These are phyloP conservation scores for Acer negundo DNA, from an alignment of 345 rosid species.

Conservation along the genomic window DNA sequence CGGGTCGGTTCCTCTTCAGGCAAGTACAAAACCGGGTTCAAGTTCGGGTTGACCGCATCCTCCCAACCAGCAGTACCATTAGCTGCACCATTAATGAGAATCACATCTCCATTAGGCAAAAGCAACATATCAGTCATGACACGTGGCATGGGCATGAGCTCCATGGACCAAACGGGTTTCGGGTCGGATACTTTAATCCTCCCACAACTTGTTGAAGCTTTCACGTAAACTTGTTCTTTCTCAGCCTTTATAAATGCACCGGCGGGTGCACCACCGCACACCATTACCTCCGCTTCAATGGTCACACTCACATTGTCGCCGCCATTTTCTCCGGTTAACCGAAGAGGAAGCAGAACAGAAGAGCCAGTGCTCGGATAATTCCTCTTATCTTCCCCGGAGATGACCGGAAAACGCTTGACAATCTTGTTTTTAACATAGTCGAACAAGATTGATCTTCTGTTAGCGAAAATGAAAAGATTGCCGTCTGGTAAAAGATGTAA, in stretches of 20 bases:
- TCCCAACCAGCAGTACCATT: slow-evolving; percentile 94
- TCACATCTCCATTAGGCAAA: slow-evolving; percentile 58
- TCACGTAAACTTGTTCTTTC: slow-evolving; percentile 38
- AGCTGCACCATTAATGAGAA: slow-evolving; percentile 69
- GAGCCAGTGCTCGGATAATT: slow-evolving; percentile 87
- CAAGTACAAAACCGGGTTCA: slow-evolving; percentile 64
- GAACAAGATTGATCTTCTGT: slow-evolving; percentile 58
- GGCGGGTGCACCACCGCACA: slow-evolving; percentile 75
- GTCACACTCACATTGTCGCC: neutral
- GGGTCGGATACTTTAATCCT: slow-evolving; percentile 64
- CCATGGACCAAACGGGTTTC: slow-evolving; percentile 70
- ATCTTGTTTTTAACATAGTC: slow-evolving; percentile 47
- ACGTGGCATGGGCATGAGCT: slow-evolving; percentile 78
- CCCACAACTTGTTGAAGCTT: slow-evolving; percentile 70
- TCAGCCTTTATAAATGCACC: slow-evolving; percentile 53
- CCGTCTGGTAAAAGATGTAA: slow-evolving; percentile 75
- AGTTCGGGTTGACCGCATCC: slow-evolving; percentile 57
- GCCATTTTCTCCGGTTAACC: slow-evolving; percentile 20
- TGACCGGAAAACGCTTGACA: slow-evolving; percentile 58
- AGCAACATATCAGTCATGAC: slow-evolving; percentile 75
- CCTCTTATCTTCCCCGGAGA: slow-evolving; percentile 66
- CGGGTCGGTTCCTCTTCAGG: slow-evolving; percentile 47
- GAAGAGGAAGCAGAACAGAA: slow-evolving; percentile 73
- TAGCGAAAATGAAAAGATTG: slow-evolving; percentile 77
- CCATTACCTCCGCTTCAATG: slow-evolving; percentile 62